phyloP scores from a whole-genome alignment of 495 filamentous ascomycete species.

The Polyplosphaeria fusca region DNA sequence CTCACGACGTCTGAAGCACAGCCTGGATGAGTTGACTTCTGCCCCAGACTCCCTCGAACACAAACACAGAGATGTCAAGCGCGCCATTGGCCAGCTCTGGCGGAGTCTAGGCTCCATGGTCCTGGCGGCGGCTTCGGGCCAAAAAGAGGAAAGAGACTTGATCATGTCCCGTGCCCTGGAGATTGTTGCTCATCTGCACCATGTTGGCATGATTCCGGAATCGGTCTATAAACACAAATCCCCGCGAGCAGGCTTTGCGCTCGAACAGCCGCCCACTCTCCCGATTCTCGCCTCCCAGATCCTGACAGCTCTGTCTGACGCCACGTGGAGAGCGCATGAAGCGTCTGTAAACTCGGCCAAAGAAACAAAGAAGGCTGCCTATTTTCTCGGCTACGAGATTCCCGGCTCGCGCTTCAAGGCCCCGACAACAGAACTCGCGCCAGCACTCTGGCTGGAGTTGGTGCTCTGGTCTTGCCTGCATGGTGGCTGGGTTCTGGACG shows the following conservation, averaged over 20 bases:
- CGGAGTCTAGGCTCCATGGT: conserved; percentile 54
- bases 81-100: conserved; percentile 48
- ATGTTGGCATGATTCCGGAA: conserved; percentile 54
- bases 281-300: conserved; percentile 57
- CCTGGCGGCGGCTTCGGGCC: conserved; percentile 50
- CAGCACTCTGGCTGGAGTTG: conserved; percentile 64
- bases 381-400: conserved; percentile 46
- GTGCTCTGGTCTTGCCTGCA: conserved; percentile 67
- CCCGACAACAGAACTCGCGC: conserved; percentile 51
- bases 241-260: conserved; percentile 37
- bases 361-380: conserved; percentile 43
- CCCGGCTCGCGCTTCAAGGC: conserved; percentile 52
- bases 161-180: conserved; percentile 47
- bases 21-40: conserved; percentile 25
- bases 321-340: conserved; percentile 57
- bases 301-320: conserved; percentile 59
- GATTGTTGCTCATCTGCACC: conserved; percentile 60
- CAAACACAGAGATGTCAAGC: conserved; percentile 2
- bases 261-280: conserved; percentile 57
- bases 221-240: conserved; percentile 54
- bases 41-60: conserved; percentile 10
- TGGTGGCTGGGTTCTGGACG: conserved; percentile 56
- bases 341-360: conserved; percentile 46
- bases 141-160: conserved; percentile 37
- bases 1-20: conserved; percentile 6